Percentiles rank a stretch among this genome's conserved stretches.
Conservation (phyloP, 2,329 filamentous ascomycete species). For the Trichoderma koningiopsis region DNA sequence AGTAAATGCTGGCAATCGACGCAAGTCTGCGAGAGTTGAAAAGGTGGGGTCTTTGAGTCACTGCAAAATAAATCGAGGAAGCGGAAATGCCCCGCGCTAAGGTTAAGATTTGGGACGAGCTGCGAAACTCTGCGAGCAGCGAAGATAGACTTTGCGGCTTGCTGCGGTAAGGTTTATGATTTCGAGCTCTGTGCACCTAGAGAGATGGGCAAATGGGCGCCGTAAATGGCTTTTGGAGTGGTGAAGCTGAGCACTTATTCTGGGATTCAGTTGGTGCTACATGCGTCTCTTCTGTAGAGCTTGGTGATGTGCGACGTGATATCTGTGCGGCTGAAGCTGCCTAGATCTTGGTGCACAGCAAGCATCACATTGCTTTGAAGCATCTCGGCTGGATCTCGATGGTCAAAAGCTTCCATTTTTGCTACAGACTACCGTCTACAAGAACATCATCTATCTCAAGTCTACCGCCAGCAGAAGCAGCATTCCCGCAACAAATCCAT, state of each 20-base stretch:
- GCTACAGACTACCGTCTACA: neutral
- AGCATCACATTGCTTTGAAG: neutral
- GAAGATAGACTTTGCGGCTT: neutral
- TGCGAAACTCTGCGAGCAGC: neutral
- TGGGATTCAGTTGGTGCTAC: neutral
- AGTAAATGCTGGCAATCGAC: neutral
- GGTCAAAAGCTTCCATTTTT: neutral
- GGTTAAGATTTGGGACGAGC: neutral
- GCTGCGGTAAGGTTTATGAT: neutral
- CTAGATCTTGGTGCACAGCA: neutral
- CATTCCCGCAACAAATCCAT: neutral
- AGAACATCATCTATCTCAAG: neutral
- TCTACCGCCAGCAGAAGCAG: neutral
- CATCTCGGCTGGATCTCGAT: neutral
- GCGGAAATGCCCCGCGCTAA: constrained; percentile 41
- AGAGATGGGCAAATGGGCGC: accelerated
- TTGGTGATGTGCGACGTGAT: neutral
- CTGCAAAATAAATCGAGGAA: constrained; percentile 33
- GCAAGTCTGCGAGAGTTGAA: constrained; percentile 25
- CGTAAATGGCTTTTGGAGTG: neutral
- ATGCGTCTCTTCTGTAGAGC: neutral
- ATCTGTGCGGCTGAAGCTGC: neutral
- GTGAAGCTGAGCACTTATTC: neutral
- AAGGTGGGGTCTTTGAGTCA: constrained; percentile 38
- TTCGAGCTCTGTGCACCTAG: neutral